Evolutionary conservation across 2,329 filamentous ascomycete genomes (phyloP).

Genomic region (Aspergillus chevalieri): DNA sequence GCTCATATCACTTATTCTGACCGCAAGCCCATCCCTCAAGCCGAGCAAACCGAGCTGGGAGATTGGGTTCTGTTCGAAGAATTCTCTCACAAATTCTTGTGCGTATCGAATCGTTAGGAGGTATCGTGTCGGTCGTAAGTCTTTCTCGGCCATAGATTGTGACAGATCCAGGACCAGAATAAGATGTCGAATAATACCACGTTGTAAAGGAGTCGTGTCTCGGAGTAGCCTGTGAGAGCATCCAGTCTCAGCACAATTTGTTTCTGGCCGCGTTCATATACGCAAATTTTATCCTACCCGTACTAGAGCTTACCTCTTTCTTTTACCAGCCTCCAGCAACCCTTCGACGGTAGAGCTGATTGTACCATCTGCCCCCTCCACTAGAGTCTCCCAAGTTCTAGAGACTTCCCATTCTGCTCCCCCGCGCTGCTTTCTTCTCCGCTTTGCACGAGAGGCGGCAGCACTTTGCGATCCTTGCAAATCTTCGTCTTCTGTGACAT

Average conservation of each 20-base stretch:
- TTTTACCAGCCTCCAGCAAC: constrained; percentile 73
- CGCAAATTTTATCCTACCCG: constrained; percentile 1
- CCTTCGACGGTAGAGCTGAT: constrained; percentile 67
- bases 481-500: constrained; percentile 41
- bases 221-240: constrained; percentile 61
- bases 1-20: constrained; percentile 79
- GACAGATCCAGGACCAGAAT: constrained; percentile 88
- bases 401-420: constrained; percentile 43
- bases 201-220: constrained; percentile 90
- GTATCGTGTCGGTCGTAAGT: constrained; percentile 82
- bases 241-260: constrained; percentile 11
- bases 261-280: constrained; percentile 2
- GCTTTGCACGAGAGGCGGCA: constrained; percentile 20
- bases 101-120: constrained; percentile 76
- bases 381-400: constrained; percentile 59
- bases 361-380: constrained; percentile 72
- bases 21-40: constrained; percentile 85
- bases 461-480: constrained; percentile 24
- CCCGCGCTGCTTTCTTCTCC: constrained; percentile 34
- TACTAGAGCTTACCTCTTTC: constrained; percentile 51
- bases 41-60: constrained; percentile 88
- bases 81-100: constrained; percentile 82
- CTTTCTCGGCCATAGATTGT: constrained; percentile 90
- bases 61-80: constrained; percentile 98
- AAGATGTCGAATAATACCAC: constrained; percentile 95